These are phyloP conservation scores for Penicillium capsulatum DNA, from an alignment of 2,329 filamentous ascomycete species.

Conservation along the genomic window DNA sequence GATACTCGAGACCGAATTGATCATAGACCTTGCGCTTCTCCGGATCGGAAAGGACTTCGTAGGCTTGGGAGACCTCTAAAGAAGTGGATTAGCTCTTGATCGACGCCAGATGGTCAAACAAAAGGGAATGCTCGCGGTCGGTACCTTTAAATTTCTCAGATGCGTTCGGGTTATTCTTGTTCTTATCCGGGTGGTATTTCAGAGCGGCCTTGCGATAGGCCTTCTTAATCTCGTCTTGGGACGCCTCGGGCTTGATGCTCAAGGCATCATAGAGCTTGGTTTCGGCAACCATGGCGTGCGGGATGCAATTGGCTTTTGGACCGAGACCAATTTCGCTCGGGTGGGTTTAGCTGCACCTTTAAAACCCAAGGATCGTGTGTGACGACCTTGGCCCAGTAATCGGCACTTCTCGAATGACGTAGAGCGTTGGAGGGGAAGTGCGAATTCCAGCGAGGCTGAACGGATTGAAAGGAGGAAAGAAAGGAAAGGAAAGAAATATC, in stretches of 20 bases:
- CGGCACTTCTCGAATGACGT: conserved; percentile 31
- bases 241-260: conserved; percentile 70
- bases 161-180: conserved; percentile 81
- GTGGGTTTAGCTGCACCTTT: conserved; percentile 1
- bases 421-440: conserved; percentile 29
- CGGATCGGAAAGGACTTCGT: conserved; percentile 94
- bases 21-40: conserved; percentile 97
- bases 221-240: conserved; percentile 96
- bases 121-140: neutral
- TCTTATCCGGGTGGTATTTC: conserved; percentile 96
- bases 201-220: conserved; percentile 77
- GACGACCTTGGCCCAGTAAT: conserved; percentile 3
- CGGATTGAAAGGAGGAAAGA: neutral
- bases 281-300: conserved; percentile 73
- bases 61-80: conserved; percentile 85
- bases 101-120: neutral
- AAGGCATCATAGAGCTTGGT: conserved; percentile 92
- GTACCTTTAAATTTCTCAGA: conserved; percentile 87
- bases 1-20: conserved; percentile 87
- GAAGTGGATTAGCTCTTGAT: conserved; percentile 2
- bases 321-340: neutral
- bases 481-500: conserved; percentile 2
- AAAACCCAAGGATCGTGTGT: conserved; percentile 7
- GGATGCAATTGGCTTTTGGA: conserved; percentile 13
- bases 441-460: neutral